phyloP scores from a whole-genome alignment of 208 protist species.

The Trypanosoma melophagium region DNA sequence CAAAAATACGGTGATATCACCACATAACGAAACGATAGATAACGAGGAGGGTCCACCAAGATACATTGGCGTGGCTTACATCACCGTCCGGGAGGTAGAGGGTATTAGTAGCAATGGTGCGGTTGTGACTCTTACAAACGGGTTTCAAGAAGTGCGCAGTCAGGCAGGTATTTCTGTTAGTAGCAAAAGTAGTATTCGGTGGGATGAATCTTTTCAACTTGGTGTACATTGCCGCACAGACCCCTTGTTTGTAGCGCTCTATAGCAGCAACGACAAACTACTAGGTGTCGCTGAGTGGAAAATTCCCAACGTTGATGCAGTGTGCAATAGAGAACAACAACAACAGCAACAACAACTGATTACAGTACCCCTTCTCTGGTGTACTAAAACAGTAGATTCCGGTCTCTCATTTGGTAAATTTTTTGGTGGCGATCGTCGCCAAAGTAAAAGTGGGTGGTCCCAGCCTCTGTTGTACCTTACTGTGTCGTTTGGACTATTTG shows the following conservation, averaged over 20 bases:
- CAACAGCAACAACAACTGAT: background rate
- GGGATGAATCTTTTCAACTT: constrained; percentile 70
- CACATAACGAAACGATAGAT: background rate
- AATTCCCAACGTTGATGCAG: constrained; percentile 2
- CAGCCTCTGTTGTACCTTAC: constrained; percentile 12
- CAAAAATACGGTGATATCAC: background rate
- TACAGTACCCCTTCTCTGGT: constrained; percentile 16
- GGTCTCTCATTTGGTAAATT: background rate
- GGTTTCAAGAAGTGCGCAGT: constrained; percentile 71
- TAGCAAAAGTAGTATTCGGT: constrained; percentile 32
- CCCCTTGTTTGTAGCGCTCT: constrained; percentile 57
- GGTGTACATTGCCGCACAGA: constrained; percentile 38
- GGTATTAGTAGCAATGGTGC: constrained; percentile 35
- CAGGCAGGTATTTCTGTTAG: constrained; percentile 11
- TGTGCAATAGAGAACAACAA: background rate
- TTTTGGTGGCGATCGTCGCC: constrained; percentile 2
- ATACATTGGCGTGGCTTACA: constrained; percentile 50
- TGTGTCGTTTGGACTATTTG: constrained; percentile 14
- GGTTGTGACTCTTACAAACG: constrained; percentile 65
- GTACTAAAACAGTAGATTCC: background rate
- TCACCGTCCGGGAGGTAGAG: constrained; percentile 58
- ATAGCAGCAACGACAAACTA: constrained; percentile 26
- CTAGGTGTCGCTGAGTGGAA: constrained; percentile 11
- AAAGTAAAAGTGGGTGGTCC: background rate
- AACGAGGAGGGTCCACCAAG: constrained; percentile 42